Conservation (phyloP, 768 basidiomycete genomes). For the Xanthoconium stramineum region DNA sequence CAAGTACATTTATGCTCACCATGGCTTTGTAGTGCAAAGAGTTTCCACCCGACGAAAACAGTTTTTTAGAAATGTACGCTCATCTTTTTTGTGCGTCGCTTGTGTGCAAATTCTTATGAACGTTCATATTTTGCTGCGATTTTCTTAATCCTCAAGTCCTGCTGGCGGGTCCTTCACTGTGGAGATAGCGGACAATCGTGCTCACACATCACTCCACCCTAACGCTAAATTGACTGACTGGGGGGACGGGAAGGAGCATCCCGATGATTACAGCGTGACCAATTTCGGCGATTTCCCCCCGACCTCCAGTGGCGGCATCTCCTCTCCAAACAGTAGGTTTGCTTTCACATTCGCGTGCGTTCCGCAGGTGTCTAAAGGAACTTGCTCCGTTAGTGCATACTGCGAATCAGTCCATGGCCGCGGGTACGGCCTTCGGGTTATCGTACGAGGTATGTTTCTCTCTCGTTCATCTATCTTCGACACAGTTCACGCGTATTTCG, state of each 20-base stretch:
- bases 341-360: neutral
- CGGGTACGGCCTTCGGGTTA: constrained; percentile 9
- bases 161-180: neutral
- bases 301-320: neutral
- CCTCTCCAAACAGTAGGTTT: constrained; percentile 13
- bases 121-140: neutral
- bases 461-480: neutral
- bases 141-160: neutral
- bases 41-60: neutral
- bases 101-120: neutral
- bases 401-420: constrained; percentile 4
- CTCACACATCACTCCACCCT: neutral
- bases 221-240: neutral
- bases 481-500: neutral
- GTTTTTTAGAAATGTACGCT: constrained; percentile 11
- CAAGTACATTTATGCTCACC: neutral
- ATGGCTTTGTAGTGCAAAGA: neutral
- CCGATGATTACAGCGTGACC: neutral
- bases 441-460: constrained; percentile 12
- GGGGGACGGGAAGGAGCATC: constrained; percentile 1
- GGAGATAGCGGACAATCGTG: constrained; percentile 8
- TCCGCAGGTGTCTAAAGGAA: neutral
- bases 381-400: constrained; percentile 10
- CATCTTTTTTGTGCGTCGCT: neutral
- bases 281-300: neutral